Evolutionary conservation across 2,329 filamentous ascomycete genomes (phyloP).

Genomic region (Uncinocarpus reesii): DNA sequence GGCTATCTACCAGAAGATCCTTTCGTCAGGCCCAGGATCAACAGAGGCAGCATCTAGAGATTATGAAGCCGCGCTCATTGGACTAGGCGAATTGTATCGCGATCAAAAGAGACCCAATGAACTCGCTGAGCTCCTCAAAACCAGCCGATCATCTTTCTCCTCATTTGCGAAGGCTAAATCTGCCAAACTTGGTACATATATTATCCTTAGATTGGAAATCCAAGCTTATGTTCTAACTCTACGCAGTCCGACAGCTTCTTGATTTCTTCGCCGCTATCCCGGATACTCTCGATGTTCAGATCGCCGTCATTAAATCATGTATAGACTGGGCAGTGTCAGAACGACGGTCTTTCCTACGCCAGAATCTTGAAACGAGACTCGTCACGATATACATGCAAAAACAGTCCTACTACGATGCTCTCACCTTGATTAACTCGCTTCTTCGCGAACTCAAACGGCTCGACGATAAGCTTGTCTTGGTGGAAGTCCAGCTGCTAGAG

Average conservation of each 20-base stretch:
- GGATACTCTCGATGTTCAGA: slow-evolving; percentile 87
- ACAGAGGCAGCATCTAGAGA: slow-evolving; percentile 80
- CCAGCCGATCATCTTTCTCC: slow-evolving; percentile 81
- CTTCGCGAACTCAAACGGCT: slow-evolving; percentile 94
- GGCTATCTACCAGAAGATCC: slow-evolving; percentile 76
- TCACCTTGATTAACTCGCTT: slow-evolving; percentile 91
- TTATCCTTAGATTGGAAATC: slow-evolving; percentile 4
- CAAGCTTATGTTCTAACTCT: slow-evolving; percentile 5
- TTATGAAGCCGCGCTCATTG: slow-evolving; percentile 81
- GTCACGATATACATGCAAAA: slow-evolving; percentile 94
- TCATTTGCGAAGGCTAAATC: slow-evolving; percentile 99
- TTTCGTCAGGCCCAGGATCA: slow-evolving; percentile 71
- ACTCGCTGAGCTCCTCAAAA: slow-evolving; percentile 78
- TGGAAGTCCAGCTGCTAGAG: slow-evolving; percentile 95
- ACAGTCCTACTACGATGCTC: slow-evolving; percentile 91
- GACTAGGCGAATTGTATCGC: slow-evolving; percentile 82
- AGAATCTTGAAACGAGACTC: slow-evolving; percentile 93
- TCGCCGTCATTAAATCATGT: slow-evolving; percentile 92
- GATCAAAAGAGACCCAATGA: slow-evolving; percentile 71
- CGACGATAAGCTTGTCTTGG: slow-evolving; percentile 94
- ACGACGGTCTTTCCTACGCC: slow-evolving; percentile 87
- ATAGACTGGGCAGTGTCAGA: slow-evolving; percentile 98
- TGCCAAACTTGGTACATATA: slow-evolving; percentile 86
- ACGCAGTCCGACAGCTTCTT: slow-evolving; percentile 80
- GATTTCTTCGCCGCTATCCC: slow-evolving; percentile 92